Evolutionary conservation across 495 filamentous ascomycete species (phyloP), one percentile per base, ranked within the genome.

Genomic region (Cenococcum geophilum): DNA sequence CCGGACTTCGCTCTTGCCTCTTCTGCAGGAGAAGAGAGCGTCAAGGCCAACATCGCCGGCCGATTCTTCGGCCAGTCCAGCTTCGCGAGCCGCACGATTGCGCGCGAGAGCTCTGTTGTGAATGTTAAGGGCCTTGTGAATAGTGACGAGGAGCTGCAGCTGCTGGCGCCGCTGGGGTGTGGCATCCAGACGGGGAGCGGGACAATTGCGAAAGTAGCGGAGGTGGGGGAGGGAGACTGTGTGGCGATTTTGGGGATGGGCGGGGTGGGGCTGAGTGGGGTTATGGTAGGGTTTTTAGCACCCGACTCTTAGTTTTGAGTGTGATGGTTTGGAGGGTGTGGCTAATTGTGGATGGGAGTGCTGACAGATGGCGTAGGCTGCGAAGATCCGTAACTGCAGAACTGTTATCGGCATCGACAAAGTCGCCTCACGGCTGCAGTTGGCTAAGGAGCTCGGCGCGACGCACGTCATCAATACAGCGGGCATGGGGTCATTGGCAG

Each of bases 81-180:
- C 22, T 63, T 63, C 34, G 54, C 60, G 14, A 40, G 37, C 11
- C 34, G 14, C 10, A 50, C 54, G 5, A 20, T 63, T 23, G 60
- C 58, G 10, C 22, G 57, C 25, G 60, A 58, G 43, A 57, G 10
- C 27, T 36, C 36, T 1, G 45, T 45, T 20, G 20, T 63, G 5
- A 63, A 63, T 58, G 60, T 63, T 3, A 50, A 40, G 6, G 60
- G 35, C 12, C 43, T 53, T 8, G 54, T 63, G 22, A 32, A 53
- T 22, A 55, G 42, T 22, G 57, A 59, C 22, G 61, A 63, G 22
- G 61, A 64, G 18, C 50, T 64, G 23, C 59, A 55, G 56, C 21
- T 64, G 49, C 55, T 64, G 21, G 56, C 50, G 16, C 61, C 61
- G 25, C 57, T 64, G 22, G 61, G 61, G 21, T 64, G 61, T 34